Percentiles rank a stretch among this genome's conserved stretches.
phyloP scores from a whole-genome alignment of 2,329 filamentous ascomycete genomes.

The Ceratocystis lukuohia region DNA sequence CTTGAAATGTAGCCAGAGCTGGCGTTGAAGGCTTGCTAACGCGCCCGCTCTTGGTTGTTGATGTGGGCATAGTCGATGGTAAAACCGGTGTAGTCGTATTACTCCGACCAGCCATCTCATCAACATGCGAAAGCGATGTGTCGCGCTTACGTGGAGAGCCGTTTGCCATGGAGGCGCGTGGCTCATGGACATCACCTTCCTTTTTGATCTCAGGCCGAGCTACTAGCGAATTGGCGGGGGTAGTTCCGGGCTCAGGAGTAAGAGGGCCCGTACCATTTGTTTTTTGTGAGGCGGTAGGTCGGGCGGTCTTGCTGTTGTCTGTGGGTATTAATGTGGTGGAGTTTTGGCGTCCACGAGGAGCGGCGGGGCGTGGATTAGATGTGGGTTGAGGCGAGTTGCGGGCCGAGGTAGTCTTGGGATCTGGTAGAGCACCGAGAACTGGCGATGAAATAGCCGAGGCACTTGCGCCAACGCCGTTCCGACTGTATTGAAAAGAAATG shows the following conservation, averaged over 20 bases:
- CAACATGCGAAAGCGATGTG: background rate
- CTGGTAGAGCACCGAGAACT: conserved; percentile 53
- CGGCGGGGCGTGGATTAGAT: conserved; percentile 45
- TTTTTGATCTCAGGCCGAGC: conserved; percentile 23
- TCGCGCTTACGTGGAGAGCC: conserved; percentile 18
- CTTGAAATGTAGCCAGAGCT: conserved; percentile 45
- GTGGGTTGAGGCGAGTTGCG: conserved; percentile 22
- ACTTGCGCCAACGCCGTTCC: conserved; percentile 37
- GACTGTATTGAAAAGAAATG: conserved; percentile 22
- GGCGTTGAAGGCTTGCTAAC: conserved; percentile 56
- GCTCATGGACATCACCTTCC: conserved; percentile 36
- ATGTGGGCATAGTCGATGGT: conserved; percentile 30
- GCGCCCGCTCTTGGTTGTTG: conserved; percentile 52
- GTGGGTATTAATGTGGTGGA: conserved; percentile 44
- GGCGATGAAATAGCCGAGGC: conserved; percentile 65
- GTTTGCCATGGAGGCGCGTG: conserved; percentile 16
- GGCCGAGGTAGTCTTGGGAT: conserved; percentile 35
- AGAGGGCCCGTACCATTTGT: conserved; percentile 37
- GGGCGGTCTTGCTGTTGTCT: conserved; percentile 41
- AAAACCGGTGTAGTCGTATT: conserved; percentile 31
- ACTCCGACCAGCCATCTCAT: conserved; percentile 20
- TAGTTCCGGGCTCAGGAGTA: conserved; percentile 29
- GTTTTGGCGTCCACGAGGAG: conserved; percentile 62
- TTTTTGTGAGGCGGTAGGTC: conserved; percentile 49
- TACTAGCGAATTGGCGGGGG: conserved; percentile 24